These are phyloP conservation scores for Trametes versicolor DNA, from an alignment of 1,284 basidiomycete genomes.

Conservation along the genomic window DNA sequence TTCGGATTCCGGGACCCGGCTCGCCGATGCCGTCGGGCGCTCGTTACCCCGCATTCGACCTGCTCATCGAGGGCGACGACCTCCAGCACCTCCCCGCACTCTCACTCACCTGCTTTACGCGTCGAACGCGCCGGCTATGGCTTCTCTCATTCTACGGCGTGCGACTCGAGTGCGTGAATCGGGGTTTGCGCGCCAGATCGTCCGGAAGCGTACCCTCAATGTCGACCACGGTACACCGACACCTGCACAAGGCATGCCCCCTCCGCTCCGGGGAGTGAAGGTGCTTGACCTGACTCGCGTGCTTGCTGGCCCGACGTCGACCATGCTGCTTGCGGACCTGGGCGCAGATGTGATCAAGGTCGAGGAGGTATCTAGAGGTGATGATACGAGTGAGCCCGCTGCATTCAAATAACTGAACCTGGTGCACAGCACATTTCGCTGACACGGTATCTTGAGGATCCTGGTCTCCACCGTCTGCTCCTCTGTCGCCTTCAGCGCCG, in stretches of 20 bases:
- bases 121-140: constrained; percentile 13
- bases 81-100: constrained; percentile 6
- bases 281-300: constrained; percentile 91
- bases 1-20: constrained; percentile 14
- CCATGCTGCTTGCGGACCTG: constrained; percentile 90
- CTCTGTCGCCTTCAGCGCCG: constrained; percentile 59
- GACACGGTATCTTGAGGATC: constrained; percentile 59
- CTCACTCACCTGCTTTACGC: constrained; percentile 12
- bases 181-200: neutral
- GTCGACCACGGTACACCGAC: constrained; percentile 20
- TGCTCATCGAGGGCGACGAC: constrained; percentile 6
- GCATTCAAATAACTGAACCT: constrained; percentile 25
- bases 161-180: neutral
- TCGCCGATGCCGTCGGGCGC: neutral
- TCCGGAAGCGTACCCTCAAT: constrained; percentile 15
- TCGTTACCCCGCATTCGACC: constrained; percentile 10
- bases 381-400: constrained; percentile 82
- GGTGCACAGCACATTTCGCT: constrained; percentile 19
- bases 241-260: constrained; percentile 64
- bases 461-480: constrained; percentile 85
- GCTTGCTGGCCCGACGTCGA: constrained; percentile 88
- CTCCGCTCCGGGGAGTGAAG: constrained; percentile 82
- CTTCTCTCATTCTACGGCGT: constrained; percentile 13
- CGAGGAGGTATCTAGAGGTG: constrained; percentile 83
- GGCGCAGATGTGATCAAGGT: constrained; percentile 95